Conservation (phyloP, 192 early-diverging fungal genomes). For the Entomortierella chlamydospora region DNA sequence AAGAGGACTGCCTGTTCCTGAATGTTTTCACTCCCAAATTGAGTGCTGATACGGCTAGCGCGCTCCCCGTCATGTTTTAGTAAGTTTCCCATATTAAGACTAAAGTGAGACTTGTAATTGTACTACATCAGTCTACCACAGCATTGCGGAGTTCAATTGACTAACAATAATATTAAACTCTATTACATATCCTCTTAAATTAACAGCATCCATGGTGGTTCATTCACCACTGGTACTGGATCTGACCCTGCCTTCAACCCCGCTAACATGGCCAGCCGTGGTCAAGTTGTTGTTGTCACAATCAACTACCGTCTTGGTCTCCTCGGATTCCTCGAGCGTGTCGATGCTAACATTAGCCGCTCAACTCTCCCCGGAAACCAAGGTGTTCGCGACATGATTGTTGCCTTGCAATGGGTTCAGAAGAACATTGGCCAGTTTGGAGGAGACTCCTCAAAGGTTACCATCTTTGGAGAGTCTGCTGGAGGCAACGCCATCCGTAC, state of each 20-base stretch:
- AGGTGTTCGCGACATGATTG: constrained; percentile 53
- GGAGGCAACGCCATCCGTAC: constrained; percentile 51
- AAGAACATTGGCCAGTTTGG: constrained; percentile 39
- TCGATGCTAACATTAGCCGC: constrained; percentile 47
- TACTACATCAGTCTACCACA: no score
- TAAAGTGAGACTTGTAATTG: background rate
- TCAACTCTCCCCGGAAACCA: constrained; percentile 45
- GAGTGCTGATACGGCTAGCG: constrained; percentile 22
- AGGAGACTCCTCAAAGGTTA: constrained; percentile 40
- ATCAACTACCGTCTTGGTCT: constrained; percentile 56
- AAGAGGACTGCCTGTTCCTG: constrained; percentile 55
- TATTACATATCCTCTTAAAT: background rate
- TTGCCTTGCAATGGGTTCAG: constrained; percentile 52
- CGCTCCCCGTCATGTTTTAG: constrained; percentile 55
- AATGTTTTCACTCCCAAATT: constrained; percentile 52
- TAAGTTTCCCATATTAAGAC: no score
- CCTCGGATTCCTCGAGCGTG: constrained; percentile 52
- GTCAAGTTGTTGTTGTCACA: constrained; percentile 48
- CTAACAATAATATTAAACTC: no score
- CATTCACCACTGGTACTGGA: constrained; percentile 51
- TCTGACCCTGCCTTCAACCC: constrained; percentile 54
- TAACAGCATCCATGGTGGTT: constrained; percentile 44
- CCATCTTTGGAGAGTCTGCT: constrained; percentile 52
- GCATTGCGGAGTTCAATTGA: no score
- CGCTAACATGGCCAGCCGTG: constrained; percentile 49